Base-by-base conservation (phyloP, 352 stramenopile species). In the Thalassiosira sp. region DNA sequence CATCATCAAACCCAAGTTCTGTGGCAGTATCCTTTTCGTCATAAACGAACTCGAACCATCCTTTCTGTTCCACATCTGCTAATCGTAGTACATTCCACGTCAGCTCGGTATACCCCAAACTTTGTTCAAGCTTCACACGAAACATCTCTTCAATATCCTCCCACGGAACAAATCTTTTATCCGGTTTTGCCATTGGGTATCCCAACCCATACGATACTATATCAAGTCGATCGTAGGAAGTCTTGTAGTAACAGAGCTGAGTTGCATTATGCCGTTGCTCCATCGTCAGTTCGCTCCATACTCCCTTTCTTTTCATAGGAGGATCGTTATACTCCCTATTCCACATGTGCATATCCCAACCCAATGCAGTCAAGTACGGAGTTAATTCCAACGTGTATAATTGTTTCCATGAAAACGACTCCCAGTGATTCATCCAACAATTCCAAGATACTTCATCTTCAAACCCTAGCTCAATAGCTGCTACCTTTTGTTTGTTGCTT, bases 341-440 rank as follows among this genome's bases (percentile, higher is more conserved):
- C 53, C 53, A 61, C 15, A n/a, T n/a, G n/a, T 48, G 11, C 11
- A 42, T 15, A 25, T 46, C 18, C 53, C 53, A 61, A 8, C 53
- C 53, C n/a, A 61, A 45, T 0, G 33, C 24, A 8, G 11, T 48
- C 10, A 61, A 13, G 28, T 61, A 61, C 3, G 53, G 53, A 28
- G 53, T 61, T 28, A 61, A n/a, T 46, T 61, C 10, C 11, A 61
- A 35, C 1, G 27, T 24, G 15, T 61, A 46, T n/a, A 61, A n/a
- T 28, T 61, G 53, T 28, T 40, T 48, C 53, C 53, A 61, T 28
- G 53, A 61, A 35, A 61, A 61, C 8, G 53, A 46, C 13, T 61
- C 53, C 53, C 53, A 61, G 28, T 61, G 53, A 61, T 61, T 61
- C 53, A 35, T 22, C 53, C 53, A 61, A 48, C 53, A 61, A 61